Evolutionary conservation across 1,284 basidiomycete genomes (phyloP).

Genomic region (Leccinum huronense): DNA sequence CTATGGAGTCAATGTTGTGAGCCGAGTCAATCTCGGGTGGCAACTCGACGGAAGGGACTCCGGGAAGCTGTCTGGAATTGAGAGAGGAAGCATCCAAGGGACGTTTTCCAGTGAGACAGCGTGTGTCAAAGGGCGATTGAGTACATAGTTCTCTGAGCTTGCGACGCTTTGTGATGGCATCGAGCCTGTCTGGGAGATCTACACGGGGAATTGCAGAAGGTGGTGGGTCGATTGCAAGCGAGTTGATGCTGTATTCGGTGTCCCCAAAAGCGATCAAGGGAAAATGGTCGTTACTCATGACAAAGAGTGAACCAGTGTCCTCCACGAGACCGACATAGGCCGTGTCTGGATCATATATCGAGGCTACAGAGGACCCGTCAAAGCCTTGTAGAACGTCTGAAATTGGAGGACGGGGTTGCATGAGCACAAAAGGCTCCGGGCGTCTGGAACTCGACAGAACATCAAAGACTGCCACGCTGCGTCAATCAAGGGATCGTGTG

Average conservation of each 20-base stretch:
- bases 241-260: constrained; percentile 34
- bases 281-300: constrained; percentile 71
- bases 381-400: constrained; percentile 53
- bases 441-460: constrained; percentile 52
- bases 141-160: constrained; percentile 39
- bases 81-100: constrained; percentile 43
- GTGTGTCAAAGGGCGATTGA: constrained; percentile 45
- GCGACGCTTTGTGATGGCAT: constrained; percentile 43
- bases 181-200: constrained; percentile 44
- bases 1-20: constrained; percentile 11
- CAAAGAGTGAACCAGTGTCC: constrained; percentile 71
- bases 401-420: constrained; percentile 72
- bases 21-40: constrained; percentile 20
- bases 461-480: constrained; percentile 78
- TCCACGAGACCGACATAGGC: constrained; percentile 76
- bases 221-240: constrained; percentile 39
- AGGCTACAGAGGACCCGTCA: constrained; percentile 38
- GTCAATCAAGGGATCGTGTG: neutral
- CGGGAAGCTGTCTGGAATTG: constrained; percentile 34
- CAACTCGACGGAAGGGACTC: constrained; percentile 33
- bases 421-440: constrained; percentile 66
- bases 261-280: constrained; percentile 74
- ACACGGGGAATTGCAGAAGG: constrained; percentile 25
- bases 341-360: constrained; percentile 49
- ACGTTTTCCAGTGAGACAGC: constrained; percentile 62